Percentiles rank a stretch among this genome's conserved stretches.
Evolutionary conservation across 2,329 filamentous ascomycete species (phyloP).

Genomic region (Hymenoscyphus salicellus): DNA sequence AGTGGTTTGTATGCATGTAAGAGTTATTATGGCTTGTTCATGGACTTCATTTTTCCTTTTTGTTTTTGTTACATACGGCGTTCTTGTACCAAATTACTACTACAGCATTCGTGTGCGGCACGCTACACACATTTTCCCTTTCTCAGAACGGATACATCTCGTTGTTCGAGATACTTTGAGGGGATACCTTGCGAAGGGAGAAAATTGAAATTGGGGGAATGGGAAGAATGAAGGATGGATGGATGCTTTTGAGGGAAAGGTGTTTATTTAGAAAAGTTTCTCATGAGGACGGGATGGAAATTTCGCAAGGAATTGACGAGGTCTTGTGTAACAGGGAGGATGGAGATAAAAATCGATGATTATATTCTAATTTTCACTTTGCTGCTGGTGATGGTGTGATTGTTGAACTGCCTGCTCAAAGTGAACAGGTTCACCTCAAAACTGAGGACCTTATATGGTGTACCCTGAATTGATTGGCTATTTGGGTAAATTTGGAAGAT

Average conservation of each 20-base stretch:
- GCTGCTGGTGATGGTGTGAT: background rate
- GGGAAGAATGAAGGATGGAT: background rate
- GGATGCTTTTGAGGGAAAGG: background rate
- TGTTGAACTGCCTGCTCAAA: no score
- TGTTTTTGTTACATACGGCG: background rate
- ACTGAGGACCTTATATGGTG: no score
- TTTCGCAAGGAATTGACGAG: background rate
- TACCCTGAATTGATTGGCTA: no score
- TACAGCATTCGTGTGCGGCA: background rate
- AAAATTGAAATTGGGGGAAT: background rate
- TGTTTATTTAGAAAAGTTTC: background rate
- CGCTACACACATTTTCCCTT: background rate
- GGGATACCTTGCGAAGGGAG: background rate
- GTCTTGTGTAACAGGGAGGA: background rate
- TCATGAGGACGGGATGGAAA: background rate
- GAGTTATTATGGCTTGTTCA: slow-evolving; percentile 1
- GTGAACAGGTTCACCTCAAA: no score
- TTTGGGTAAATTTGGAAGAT: no score
- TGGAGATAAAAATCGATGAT: background rate
- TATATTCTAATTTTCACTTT: background rate
- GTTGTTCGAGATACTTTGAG: background rate
- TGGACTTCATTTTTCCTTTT: background rate
- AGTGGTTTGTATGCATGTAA: slow-evolving; percentile 4
- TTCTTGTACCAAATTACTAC: slow-evolving; percentile 2
- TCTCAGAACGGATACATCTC: background rate